Percentiles rank a stretch among this genome's conserved stretches.
phyloP scores from a whole-genome alignment of 139 green algal species.

The Micromonas pusilla region DNA sequence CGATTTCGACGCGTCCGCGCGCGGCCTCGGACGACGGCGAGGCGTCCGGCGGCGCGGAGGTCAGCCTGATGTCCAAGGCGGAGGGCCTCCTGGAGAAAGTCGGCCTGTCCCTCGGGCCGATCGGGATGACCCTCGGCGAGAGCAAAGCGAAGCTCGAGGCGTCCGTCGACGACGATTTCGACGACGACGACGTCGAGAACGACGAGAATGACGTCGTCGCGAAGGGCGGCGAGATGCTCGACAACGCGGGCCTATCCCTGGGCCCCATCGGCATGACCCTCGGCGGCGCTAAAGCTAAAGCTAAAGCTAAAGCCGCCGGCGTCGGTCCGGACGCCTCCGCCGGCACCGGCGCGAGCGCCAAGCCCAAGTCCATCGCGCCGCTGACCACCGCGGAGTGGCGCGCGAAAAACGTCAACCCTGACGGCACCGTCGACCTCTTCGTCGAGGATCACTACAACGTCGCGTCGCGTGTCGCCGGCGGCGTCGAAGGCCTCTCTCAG shows the following conservation, averaged over 20 bases:
- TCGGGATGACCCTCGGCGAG: slow-evolving; percentile 11
- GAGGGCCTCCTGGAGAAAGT: not conserved
- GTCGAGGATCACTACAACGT: slow-evolving; percentile 93
- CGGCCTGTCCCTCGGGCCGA: not conserved
- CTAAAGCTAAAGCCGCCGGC: not conserved
- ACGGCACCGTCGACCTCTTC: slow-evolving; percentile 79
- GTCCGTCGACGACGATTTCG: not conserved
- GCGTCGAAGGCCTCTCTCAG: not conserved
- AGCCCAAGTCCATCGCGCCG: slow-evolving; percentile 10
- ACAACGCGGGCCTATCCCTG: not conserved
- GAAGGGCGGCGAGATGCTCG: not conserved
- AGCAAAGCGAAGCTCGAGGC: not conserved
- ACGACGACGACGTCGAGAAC: not conserved
- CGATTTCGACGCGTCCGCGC: too few species aligned
- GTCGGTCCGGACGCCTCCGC: not conserved
- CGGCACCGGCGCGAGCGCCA: not conserved
- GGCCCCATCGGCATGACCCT: slow-evolving; percentile 17
- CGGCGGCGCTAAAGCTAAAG: not conserved
- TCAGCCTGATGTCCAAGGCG: not conserved
- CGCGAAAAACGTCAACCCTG: slow-evolving; percentile 57
- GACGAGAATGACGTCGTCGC: not conserved
- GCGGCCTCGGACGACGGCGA: slow-evolving; percentile 1
- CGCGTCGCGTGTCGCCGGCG: slow-evolving; percentile 55
- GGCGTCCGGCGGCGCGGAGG: not conserved
- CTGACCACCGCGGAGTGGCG: slow-evolving; percentile 17